Evolutionary conservation across 164 flowering plant species (phyloP).

Genomic region (Piper betle): DNA sequence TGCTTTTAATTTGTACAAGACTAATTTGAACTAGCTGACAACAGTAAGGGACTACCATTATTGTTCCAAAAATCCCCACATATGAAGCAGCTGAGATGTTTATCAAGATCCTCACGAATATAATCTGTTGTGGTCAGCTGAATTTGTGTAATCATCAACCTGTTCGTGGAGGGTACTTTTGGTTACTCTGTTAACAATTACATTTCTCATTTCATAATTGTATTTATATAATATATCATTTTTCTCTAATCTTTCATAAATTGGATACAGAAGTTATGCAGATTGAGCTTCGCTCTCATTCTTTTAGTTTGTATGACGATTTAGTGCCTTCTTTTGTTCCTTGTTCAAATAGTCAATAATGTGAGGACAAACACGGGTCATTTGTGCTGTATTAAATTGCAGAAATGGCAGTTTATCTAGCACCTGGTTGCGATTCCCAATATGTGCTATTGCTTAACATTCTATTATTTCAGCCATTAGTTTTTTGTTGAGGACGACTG

Average conservation of each 20-base stretch:
- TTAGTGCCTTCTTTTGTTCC: not conserved
- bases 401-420: too few relatives aligned
- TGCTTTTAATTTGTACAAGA: slow-evolving; percentile 26
- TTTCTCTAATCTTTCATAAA: not conserved
- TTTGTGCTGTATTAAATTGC: too few relatives aligned
- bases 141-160: not conserved
- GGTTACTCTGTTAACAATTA: not conserved
- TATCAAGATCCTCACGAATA: slow-evolving; percentile 36
- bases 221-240: not conserved
- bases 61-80: slow-evolving; percentile 56
- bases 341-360: too few relatives aligned
- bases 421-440: too few relatives aligned
- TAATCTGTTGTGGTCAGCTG: slow-evolving; percentile 13
- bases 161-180: not conserved
- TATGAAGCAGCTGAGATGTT: slow-evolving; percentile 50
- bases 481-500: too few relatives aligned
- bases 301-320: not conserved
- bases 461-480: too few relatives aligned
- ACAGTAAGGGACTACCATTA: slow-evolving; percentile 61
- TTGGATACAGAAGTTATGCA: not conserved
- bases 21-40: slow-evolving; percentile 46
- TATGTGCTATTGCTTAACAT: too few relatives aligned
- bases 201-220: not conserved
- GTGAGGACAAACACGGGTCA: too few relatives aligned
- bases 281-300: not conserved